Evolutionary conservation across 2,329 filamentous ascomycete genomes (phyloP), one percentile per base, ranked within the genome.

Genomic region (Rhinocladiella similis): DNA sequence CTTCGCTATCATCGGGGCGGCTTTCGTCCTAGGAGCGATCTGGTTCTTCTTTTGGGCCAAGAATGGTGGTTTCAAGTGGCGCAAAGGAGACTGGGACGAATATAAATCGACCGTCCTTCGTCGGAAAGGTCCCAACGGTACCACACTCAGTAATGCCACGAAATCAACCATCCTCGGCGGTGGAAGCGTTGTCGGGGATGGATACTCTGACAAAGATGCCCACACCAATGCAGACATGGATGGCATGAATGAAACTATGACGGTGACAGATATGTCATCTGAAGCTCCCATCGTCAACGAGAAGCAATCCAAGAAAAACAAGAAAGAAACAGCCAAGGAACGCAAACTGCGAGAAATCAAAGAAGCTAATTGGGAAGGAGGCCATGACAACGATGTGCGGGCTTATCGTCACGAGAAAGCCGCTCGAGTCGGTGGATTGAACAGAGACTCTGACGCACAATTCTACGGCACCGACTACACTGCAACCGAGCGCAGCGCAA

Each of bases 31-130:
- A 3, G 83, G 80, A 0, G 83, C 81, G 20, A 91, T 97, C 69
- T 99, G 94, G 92, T 97, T 99, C 82, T 97, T 99, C 82, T 96
- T 96, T 81, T 95, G 90, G 89, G 93, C 93, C 55, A 93, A 89
- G 75, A 96, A 97, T 66, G 94, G 94, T 60, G 94, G 94, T 13
- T 97, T 97, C 77, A 78, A 89, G 62, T 97, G 91, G 80, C 82
- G 83, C 46, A 78, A 95, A 61, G 80, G 84, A 35, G 94, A 99
- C 74, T 99, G 94, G 93, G 93, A 97, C 5, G 94, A 99, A 69
- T 99, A 99, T 83, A 97, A 97, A 72, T 88, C 89, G 1, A 97
- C 93, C 0, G 94, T 99, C 1, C 75, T 99, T 45, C 84, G 94
- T 41, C 88, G 92, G 51, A 91, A 88, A 68, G 92, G 91, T 0